Conservation (phyloP, 208 protist species). For the Leishmania arabica region DNA sequence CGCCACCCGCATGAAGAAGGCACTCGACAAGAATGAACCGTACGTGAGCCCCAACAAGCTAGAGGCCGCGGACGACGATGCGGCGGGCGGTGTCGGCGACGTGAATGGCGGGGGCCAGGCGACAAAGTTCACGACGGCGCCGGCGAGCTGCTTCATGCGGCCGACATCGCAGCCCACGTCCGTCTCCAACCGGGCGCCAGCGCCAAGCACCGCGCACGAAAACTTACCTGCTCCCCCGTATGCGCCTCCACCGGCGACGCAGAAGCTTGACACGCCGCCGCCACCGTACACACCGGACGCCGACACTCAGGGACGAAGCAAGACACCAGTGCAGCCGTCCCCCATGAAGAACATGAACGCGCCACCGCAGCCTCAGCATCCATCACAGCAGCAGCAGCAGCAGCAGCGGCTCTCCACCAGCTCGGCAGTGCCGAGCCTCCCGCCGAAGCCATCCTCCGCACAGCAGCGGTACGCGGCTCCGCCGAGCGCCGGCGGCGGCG, state of each 20-base stretch:
- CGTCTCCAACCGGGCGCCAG: background rate
- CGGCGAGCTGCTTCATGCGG: conserved; percentile 22
- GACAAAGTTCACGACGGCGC: background rate
- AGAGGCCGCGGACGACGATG: conserved; percentile 19
- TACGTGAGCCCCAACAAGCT: conserved; percentile 67
- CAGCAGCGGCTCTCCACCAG: background rate
- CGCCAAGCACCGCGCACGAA: background rate
- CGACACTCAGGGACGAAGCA: background rate
- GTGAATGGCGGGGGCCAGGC: background rate
- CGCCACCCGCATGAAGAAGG: conserved; percentile 73
- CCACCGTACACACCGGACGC: conserved; percentile 15
- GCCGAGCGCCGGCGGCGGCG: background rate
- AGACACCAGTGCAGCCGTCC: background rate
- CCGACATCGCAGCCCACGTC: conserved; percentile 3
- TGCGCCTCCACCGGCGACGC: background rate
- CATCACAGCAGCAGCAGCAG: background rate
- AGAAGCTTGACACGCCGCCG: conserved; percentile 6
- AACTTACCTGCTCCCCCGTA: background rate
- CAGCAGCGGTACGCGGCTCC: conserved; percentile 13
- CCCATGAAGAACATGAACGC: background rate
- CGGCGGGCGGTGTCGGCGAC: conserved; percentile 1
- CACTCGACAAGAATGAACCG: conserved; percentile 42
- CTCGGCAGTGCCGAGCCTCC: background rate
- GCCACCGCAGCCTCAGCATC: background rate
- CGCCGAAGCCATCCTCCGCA: background rate